Conservation (phyloP, 371 early-diverging fungal genomes). For the Mucor irregularis region DNA sequence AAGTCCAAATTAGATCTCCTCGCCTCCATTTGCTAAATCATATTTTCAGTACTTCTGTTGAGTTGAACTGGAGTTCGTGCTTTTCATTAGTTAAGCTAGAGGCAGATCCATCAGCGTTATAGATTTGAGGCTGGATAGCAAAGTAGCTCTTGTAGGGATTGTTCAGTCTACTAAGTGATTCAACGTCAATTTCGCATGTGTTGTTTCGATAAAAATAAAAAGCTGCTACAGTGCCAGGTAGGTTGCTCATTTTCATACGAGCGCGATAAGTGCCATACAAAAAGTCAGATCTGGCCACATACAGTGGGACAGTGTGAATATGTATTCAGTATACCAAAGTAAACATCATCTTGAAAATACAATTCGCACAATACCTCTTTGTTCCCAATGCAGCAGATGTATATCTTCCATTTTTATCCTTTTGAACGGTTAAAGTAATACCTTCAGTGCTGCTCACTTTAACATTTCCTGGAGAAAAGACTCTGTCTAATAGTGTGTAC, state of each 20-base stretch:
- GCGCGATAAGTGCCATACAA: constrained; percentile 49
- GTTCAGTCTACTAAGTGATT: constrained; percentile 32
- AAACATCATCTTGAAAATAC: no score
- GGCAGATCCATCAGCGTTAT: constrained; percentile 33
- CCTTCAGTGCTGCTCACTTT: constrained; percentile 18
- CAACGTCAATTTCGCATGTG: constrained; percentile 47
- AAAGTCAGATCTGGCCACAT: constrained; percentile 28
- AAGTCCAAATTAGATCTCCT: no score
- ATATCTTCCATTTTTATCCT: constrained; percentile 6
- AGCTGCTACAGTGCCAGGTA: constrained; percentile 44
- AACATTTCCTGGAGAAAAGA: constrained; percentile 35
- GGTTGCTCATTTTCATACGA: constrained; percentile 26
- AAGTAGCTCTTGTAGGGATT: constrained; percentile 39
- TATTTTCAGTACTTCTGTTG: constrained; percentile 23
- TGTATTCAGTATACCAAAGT: neutral
- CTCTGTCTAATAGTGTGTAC: constrained; percentile 28
- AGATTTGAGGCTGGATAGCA: constrained; percentile 45
- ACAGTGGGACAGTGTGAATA: neutral
- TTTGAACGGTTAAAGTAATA: constrained; percentile 24
- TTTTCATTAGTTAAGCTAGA: constrained; percentile 36
- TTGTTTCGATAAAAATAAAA: constrained; percentile 41
- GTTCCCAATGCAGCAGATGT: constrained; percentile 44
- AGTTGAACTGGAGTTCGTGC: constrained; percentile 25
- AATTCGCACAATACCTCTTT: constrained; percentile 34
- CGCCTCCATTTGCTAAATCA: neutral